Percentiles rank a stretch among this genome's conserved stretches.
Evolutionary conservation across 192 early-diverging fungal genomes (phyloP).

Genomic region (Umbelopsis sp.): DNA sequence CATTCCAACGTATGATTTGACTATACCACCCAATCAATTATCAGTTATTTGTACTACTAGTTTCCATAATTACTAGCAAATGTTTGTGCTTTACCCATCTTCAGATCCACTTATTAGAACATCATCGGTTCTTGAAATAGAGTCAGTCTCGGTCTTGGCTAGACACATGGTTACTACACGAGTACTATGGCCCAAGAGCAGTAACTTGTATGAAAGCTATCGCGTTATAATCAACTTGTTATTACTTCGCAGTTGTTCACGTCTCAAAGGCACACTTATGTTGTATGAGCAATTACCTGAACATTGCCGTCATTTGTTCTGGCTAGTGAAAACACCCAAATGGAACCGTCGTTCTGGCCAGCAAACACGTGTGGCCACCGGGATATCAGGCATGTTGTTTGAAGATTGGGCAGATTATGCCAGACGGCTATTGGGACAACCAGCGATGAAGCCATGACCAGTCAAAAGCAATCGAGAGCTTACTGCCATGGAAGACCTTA

Average conservation of each 20-base stretch:
- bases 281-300: constrained; percentile 14
- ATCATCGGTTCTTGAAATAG: constrained; percentile 44
- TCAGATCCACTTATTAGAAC: constrained; percentile 57
- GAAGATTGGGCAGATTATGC: constrained; percentile 40
- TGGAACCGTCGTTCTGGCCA: constrained; percentile 56
- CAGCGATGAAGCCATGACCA: constrained; percentile 51
- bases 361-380: constrained; percentile 46
- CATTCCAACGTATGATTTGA: constrained; percentile 53
- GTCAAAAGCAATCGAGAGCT: neutral
- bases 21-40: constrained; percentile 15
- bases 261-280: neutral
- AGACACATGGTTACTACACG: constrained; percentile 49
- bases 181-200: constrained; percentile 54
- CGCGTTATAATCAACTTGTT: neutral
- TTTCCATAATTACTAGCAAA: no score
- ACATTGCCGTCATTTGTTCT: neutral
- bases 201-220: constrained; percentile 46
- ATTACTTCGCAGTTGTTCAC: neutral
- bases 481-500: no score
- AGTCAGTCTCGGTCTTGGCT: constrained; percentile 44
- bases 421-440: constrained; percentile 54
- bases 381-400: constrained; percentile 42
- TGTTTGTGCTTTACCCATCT: constrained; percentile 46
- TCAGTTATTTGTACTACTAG: no score
- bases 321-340: constrained; percentile 50